phyloP scores from a whole-genome alignment of 2,329 filamentous ascomycete species.

The Xylaria sp. region DNA sequence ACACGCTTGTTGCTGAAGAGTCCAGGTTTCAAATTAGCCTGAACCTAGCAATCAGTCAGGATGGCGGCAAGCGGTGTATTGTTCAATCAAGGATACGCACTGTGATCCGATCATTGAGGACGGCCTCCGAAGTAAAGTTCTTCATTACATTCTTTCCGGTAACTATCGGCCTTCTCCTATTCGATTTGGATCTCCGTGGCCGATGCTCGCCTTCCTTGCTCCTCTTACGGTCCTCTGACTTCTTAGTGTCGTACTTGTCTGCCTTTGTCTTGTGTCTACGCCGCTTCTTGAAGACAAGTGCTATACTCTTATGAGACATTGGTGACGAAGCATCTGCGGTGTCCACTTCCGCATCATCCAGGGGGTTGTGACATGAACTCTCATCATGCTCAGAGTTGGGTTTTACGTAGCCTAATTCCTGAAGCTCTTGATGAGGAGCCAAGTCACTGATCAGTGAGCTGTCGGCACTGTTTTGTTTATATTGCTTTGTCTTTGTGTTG shows the following conservation, averaged over 20 bases:
- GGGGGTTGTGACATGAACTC: slow-evolving; percentile 16
- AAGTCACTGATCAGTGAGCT: slow-evolving; percentile 46
- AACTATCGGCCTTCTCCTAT: slow-evolving; percentile 48
- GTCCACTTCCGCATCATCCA: slow-evolving; percentile 28
- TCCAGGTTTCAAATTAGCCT: slow-evolving; percentile 51
- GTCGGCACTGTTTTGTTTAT: slow-evolving; percentile 37
- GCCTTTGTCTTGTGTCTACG: slow-evolving; percentile 65
- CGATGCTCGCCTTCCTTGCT: slow-evolving; percentile 42
- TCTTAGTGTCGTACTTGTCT: slow-evolving; percentile 63
- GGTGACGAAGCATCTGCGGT: slow-evolving; percentile 37
- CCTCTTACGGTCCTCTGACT: slow-evolving; percentile 40
- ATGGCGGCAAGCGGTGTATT: not conserved
- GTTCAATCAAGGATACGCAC: slow-evolving; percentile 50
- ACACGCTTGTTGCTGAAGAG: slow-evolving; percentile 58
- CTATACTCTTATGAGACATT: slow-evolving; percentile 25
- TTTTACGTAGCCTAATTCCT: slow-evolving; percentile 17
- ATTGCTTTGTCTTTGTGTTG: slow-evolving; percentile 38
- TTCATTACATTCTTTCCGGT: slow-evolving; percentile 61
- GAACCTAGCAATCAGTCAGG: slow-evolving; percentile 43
- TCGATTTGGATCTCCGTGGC: slow-evolving; percentile 37
- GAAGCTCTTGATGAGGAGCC: slow-evolving; percentile 33
- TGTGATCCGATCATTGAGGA: slow-evolving; percentile 63
- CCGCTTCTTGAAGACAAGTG: slow-evolving; percentile 57
- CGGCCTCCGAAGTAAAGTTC: slow-evolving; percentile 65
- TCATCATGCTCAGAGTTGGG: slow-evolving; percentile 26